Conservation (phyloP, 1,284 basidiomycete genomes). For the Tylopilus sp. region DNA sequence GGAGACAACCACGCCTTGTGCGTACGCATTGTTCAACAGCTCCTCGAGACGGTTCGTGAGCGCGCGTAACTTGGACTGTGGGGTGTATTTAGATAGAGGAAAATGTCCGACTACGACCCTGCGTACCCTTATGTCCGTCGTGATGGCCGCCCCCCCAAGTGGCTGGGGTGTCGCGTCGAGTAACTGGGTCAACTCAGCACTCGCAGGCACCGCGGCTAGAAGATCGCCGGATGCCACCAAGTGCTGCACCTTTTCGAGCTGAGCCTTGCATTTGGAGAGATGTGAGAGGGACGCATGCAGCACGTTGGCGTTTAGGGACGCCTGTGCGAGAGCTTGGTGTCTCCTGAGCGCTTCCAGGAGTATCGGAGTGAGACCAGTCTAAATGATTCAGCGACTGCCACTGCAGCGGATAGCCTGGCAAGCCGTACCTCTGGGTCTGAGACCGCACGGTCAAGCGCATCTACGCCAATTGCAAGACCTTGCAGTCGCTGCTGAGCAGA, state of each 20-base stretch:
- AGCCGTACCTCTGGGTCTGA: slow-evolving; percentile 53
- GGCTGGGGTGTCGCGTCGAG: slow-evolving; percentile 50
- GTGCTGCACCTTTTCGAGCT: slow-evolving; percentile 41
- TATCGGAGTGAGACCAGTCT: slow-evolving; percentile 66
- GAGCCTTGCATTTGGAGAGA: slow-evolving; percentile 47
- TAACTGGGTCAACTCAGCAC: slow-evolving; percentile 40
- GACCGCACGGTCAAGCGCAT: slow-evolving; percentile 46
- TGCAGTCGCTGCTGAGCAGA: slow-evolving; percentile 60
- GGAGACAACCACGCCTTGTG: slow-evolving; percentile 51
- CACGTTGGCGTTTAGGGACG: slow-evolving; percentile 50
- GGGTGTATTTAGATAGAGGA: slow-evolving; percentile 4
- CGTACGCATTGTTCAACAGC: slow-evolving; percentile 65
- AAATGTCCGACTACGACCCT: neutral
- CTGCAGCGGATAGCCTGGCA: neutral
- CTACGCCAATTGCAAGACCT: slow-evolving; percentile 50
- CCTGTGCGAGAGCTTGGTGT: slow-evolving; percentile 61
- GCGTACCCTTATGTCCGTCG: slow-evolving; percentile 57
- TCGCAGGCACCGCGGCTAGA: slow-evolving; percentile 51
- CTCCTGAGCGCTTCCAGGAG: slow-evolving; percentile 48
- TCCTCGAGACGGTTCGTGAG: slow-evolving; percentile 62
- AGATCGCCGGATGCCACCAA: slow-evolving; percentile 56
- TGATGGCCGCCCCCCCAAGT: slow-evolving; percentile 48
- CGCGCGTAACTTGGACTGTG: slow-evolving; percentile 52
- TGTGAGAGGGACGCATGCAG: slow-evolving; percentile 49
- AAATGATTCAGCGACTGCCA: slow-evolving; percentile 13